phyloP scores from a whole-genome alignment of 495 filamentous ascomycete species.

The Aspergillus bridgeri region DNA sequence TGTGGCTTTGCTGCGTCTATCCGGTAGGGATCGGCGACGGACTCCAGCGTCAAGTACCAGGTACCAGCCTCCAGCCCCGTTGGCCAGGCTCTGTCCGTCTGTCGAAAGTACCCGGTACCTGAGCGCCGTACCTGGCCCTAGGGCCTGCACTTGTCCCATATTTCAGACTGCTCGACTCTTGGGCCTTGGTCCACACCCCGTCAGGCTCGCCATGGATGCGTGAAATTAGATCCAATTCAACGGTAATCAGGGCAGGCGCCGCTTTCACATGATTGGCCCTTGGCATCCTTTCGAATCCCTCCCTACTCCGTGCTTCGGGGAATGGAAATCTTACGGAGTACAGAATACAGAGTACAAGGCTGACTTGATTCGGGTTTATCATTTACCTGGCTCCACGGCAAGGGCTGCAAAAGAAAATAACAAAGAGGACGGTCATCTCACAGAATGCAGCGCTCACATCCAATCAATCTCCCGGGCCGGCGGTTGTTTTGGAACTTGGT shows the following conservation, averaged over 20 bases:
- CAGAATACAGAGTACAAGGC: too few species aligned
- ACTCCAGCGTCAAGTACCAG: too few species aligned
- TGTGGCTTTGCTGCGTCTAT: neutral
- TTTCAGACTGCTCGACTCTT: too few species aligned
- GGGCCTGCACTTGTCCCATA: too few species aligned
- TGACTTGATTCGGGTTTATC: too few species aligned
- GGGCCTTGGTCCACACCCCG: too few species aligned
- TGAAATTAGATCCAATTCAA: neutral
- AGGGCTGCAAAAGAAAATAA: neutral
- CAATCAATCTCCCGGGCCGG: neutral
- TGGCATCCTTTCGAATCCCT: neutral
- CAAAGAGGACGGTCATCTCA: neutral
- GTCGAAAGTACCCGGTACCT: too few species aligned
- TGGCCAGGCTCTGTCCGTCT: too few species aligned
- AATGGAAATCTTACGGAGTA: neutral
- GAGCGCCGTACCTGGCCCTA: too few species aligned
- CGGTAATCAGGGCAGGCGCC: neutral
- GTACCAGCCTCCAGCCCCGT: too few species aligned
- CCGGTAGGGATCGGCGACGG: too few species aligned
- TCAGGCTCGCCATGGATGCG: neutral
- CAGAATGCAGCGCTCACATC: neutral
- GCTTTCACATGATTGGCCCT: too few species aligned
- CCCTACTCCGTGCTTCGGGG: neutral
- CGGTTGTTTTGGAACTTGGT: neutral
- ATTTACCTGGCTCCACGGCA: neutral